Evolutionary conservation across 1,284 basidiomycete genomes (phyloP).

Genomic region (Cerioporus squamosus): DNA sequence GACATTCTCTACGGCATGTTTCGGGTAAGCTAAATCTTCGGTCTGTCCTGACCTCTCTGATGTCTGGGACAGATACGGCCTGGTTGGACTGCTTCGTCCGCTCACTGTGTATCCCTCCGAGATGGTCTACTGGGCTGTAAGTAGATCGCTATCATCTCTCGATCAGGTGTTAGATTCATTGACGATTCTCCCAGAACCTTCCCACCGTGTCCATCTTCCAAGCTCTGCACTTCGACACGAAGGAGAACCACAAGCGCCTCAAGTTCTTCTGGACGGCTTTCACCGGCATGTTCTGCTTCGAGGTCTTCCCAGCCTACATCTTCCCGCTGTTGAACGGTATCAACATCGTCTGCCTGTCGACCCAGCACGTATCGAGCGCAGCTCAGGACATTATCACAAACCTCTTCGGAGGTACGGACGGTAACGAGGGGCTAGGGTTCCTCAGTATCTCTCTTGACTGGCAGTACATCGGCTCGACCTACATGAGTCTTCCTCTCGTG

Average conservation of each 20-base stretch:
- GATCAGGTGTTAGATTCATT: slow-evolving; percentile 1
- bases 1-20: slow-evolving; percentile 68
- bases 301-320: slow-evolving; percentile 64
- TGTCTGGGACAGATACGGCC: slow-evolving; percentile 48
- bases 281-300: slow-evolving; percentile 57
- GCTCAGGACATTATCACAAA: slow-evolving; percentile 59
- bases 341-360: slow-evolving; percentile 60
- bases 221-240: slow-evolving; percentile 56
- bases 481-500: slow-evolving; percentile 53
- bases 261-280: slow-evolving; percentile 66
- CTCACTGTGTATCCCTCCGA: slow-evolving; percentile 72
- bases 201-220: slow-evolving; percentile 67
- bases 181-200: slow-evolving; percentile 43
- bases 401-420: slow-evolving; percentile 62
- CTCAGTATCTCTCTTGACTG: slow-evolving; percentile 62
- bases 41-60: neutral
- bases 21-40: slow-evolving; percentile 47
- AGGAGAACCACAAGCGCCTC: slow-evolving; percentile 54
- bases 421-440: slow-evolving; percentile 68
- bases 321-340: slow-evolving; percentile 62
- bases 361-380: slow-evolving; percentile 47
- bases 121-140: slow-evolving; percentile 69
- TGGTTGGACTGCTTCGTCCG: slow-evolving; percentile 60
- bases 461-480: slow-evolving; percentile 65
- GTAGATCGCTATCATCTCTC: slow-evolving; percentile 25